Base-by-base conservation (phyloP, 768 basidiomycete species). In the Chalciporus sphaerocephalus region DNA sequence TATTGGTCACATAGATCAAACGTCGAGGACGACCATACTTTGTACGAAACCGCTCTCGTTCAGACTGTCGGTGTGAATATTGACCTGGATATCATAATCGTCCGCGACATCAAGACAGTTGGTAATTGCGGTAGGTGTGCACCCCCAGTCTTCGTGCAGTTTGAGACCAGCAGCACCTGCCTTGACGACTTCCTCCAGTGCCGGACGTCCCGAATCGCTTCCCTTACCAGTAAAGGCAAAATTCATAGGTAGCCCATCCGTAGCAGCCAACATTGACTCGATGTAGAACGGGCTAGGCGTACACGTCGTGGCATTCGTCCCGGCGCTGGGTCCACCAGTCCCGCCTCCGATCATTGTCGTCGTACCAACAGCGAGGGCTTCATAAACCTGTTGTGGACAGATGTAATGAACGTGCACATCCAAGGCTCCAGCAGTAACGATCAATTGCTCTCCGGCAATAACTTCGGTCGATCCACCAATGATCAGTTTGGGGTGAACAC, bases 41-140 rank as follows among this genome's bases (percentile, higher is more conserved):
- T 99, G 92, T 6, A 97, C 92, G 60, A 95, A 98, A 2, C 94
- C 95, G 51, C 91, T 92, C 70, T 99, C 96, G 62, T 98, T 98
- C 48, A 98, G 67, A 0, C 95, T 98, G 61, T 98, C 96, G 0
- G 93, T 94, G 61, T 99, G 96, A 30, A 99, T 96, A 63, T 94
- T 50, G 40, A 90, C 86, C 76, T 98, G 95, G 4, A 99, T 89
- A 64, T 99, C 96, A 62, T 89, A 92, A 48, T 89, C 76, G 55
- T 98, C 92, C 1, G 74, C 93, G 16, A 98, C 77, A 42, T 83
- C 79, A 53, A 99, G 70, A 41, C 83, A 84, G 35, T 78, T 84
- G 45, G 71, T 68, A 53, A 98, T 97, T 1, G 79, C 78, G 15
- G 80, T 80, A 1, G 96, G 96, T 1, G 93, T 94, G 16, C 80